Conservation (phyloP, 108 stramenopile genomes). For the Cyclotella choctawhatcheeana region DNA sequence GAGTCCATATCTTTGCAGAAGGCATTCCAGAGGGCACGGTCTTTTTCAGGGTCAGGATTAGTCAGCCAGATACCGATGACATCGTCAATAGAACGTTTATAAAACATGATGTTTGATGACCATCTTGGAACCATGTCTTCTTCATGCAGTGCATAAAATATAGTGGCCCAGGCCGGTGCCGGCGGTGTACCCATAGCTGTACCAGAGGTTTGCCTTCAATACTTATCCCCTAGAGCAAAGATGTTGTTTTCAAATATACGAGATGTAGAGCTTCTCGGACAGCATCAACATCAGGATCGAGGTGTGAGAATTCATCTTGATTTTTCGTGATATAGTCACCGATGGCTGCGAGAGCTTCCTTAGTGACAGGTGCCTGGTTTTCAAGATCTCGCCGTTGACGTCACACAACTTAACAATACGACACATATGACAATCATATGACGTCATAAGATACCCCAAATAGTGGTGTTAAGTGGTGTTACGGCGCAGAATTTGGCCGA, state of each 20-base stretch:
- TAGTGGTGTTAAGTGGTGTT: no score
- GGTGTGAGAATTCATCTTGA: not conserved
- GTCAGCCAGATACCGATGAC: slow-evolving; percentile 33
- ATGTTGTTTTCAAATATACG: slow-evolving; percentile 26
- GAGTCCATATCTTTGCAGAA: slow-evolving; percentile 18
- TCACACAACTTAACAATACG: no score
- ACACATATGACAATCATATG: no score
- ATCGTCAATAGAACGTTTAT: slow-evolving; percentile 41
- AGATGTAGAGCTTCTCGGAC: slow-evolving; percentile 29
- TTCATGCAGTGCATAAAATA: slow-evolving; percentile 33
- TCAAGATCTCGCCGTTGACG: no score
- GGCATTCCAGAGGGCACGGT: slow-evolving; percentile 11
- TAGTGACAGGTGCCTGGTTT: no score
- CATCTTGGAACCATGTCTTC: not conserved
- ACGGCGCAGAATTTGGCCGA: no score
- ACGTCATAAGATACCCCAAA: no score
- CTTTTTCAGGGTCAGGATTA: not conserved
- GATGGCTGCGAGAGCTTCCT: not conserved
- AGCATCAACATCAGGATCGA: slow-evolving; percentile 15
- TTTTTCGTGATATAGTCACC: not conserved
- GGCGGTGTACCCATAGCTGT: slow-evolving; percentile 37
- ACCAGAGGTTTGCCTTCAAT: slow-evolving; percentile 22
- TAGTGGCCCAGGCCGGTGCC: slow-evolving; percentile 25
- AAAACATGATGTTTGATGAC: not conserved
- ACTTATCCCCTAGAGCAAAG: slow-evolving; percentile 27